Percentiles rank a stretch among this genome's conserved stretches.
Evolutionary conservation across 768 basidiomycete species (phyloP).

Genomic region (Rhodotorula toruloides): DNA sequence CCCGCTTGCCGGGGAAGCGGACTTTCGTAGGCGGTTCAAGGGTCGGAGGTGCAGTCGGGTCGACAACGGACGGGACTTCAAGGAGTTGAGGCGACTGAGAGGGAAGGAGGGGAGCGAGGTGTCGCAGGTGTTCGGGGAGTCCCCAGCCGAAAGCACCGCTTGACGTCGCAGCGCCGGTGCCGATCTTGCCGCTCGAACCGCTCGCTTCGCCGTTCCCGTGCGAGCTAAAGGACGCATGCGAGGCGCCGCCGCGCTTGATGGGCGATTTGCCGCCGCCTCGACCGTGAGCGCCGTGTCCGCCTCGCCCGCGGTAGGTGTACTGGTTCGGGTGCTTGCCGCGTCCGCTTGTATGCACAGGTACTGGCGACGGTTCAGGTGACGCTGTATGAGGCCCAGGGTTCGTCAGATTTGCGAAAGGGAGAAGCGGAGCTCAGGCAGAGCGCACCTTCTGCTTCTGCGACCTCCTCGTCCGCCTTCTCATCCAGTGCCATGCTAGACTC

Average conservation of each 20-base stretch:
- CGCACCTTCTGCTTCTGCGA: slow-evolving; percentile 49
- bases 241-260: slow-evolving; percentile 28
- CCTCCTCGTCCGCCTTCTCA: slow-evolving; percentile 19
- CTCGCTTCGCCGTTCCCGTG: no score
- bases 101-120: slow-evolving; percentile 78
- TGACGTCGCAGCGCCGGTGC: not conserved
- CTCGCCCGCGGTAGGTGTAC: slow-evolving; percentile 52
- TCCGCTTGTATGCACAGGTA: slow-evolving; percentile 1
- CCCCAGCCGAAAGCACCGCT: slow-evolving; percentile 62
- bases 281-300: not conserved
- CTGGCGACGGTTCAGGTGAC: not conserved
- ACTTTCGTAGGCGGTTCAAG: slow-evolving; percentile 58
- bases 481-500: not conserved
- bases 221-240: no score
- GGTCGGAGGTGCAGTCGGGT: slow-evolving; percentile 7
- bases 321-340: slow-evolving; percentile 52
- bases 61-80: slow-evolving; percentile 53
- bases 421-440: not conserved
- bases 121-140: slow-evolving; percentile 85
- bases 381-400: not conserved
- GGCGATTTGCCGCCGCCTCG: slow-evolving; percentile 18
- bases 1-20: slow-evolving; percentile 88
- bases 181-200: not conserved
- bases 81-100: slow-evolving; percentile 67
- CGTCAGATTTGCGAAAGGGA: not conserved